Base-by-base conservation (phyloP, 768 basidiomycete genomes). In the Tricholomella constricta region DNA sequence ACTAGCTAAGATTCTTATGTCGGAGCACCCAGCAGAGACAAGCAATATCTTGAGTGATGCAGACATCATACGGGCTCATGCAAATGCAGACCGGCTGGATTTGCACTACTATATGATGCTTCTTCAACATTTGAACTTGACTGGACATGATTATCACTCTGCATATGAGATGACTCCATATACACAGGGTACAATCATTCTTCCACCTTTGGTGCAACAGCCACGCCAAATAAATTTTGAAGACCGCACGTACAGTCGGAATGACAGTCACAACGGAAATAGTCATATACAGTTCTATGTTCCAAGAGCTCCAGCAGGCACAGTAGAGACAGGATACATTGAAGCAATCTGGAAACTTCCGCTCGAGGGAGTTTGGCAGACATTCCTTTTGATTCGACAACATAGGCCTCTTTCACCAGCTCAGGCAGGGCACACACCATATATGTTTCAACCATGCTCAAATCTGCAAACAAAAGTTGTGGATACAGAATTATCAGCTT, bases 281-380 rank as follows among this genome's bases (percentile, higher is more conserved):
- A 50, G 48, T 26, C 48, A 42, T 20, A 55, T 49, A 27, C 40
- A 37, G 48, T 55, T 35, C 34, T 35, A 35, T 15, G n/a, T 35
- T 35, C 34, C 34, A 35, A 15, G 34, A 35, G 34, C 34, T 8
- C 11, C 34, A 35, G 44, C 19, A 17, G 44, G 19, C 32, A n/a
- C 27, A 17, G 20, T 45, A 6, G 29, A 45, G 25, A 45, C 27
- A 19, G 29, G 44, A 45, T 31, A 17, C 34, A 35, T 35, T 45
- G n/a, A n/a, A n/a, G n/a, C n/a, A n/a, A n/a, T n/a, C n/a, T n/a
- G n/a, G n/a, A n/a, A n/a, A n/a, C n/a, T n/a, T n/a, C n/a, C n/a
- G n/a, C n/a, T n/a, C n/a, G n/a, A n/a, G n/a, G n/a, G n/a, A n/a
- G n/a, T n/a, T 34, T 45, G 44, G 44, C 44, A 45, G 34, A 32